A percentile compares a stretch with the other conserved stretches of the same genome.
phyloP scores from a whole-genome alignment of 1,284 basidiomycete genomes.

The Fistulinella cinereoalba region DNA sequence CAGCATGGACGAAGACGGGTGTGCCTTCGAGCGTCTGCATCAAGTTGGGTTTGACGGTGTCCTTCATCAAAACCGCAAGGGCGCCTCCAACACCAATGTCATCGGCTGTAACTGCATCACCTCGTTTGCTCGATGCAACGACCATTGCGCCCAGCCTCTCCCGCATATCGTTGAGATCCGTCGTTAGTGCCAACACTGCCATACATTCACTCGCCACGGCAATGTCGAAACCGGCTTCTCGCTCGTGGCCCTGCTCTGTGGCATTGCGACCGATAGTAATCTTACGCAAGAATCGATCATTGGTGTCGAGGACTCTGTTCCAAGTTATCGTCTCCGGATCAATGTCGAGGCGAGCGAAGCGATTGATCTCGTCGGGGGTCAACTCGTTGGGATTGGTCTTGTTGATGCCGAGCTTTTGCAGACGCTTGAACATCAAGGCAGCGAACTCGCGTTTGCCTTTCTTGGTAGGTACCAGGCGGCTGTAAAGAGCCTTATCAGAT shows the following conservation, averaged over 20 bases:
- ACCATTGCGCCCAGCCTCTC: slow-evolving; percentile 93
- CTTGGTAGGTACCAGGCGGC: slow-evolving; percentile 87
- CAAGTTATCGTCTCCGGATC: slow-evolving; percentile 93
- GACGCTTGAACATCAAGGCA: slow-evolving; percentile 93
- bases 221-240: slow-evolving; percentile 94
- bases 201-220: slow-evolving; percentile 97
- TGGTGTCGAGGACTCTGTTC: slow-evolving; percentile 97
- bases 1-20: slow-evolving; percentile 98
- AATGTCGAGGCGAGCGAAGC: slow-evolving; percentile 91
- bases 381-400: slow-evolving; percentile 93
- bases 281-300: slow-evolving; percentile 95
- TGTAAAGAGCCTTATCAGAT: slow-evolving; percentile 93
- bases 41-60: slow-evolving; percentile 98
- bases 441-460: slow-evolving; percentile 96
- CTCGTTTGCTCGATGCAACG: slow-evolving; percentile 90
- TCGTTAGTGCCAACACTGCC: slow-evolving; percentile 94
- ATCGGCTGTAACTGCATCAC: slow-evolving; percentile 93
- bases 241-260: slow-evolving; percentile 88
- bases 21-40: slow-evolving; percentile 99
- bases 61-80: slow-evolving; percentile 96
- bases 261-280: slow-evolving; percentile 89
- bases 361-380: slow-evolving; percentile 88
- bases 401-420: slow-evolving; percentile 93
- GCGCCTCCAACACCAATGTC: slow-evolving; percentile 96
- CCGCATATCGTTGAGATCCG: slow-evolving; percentile 89